Conservation (phyloP, 2,329 filamentous ascomycete species). For the Pseudogymnoascus sp. region DNA sequence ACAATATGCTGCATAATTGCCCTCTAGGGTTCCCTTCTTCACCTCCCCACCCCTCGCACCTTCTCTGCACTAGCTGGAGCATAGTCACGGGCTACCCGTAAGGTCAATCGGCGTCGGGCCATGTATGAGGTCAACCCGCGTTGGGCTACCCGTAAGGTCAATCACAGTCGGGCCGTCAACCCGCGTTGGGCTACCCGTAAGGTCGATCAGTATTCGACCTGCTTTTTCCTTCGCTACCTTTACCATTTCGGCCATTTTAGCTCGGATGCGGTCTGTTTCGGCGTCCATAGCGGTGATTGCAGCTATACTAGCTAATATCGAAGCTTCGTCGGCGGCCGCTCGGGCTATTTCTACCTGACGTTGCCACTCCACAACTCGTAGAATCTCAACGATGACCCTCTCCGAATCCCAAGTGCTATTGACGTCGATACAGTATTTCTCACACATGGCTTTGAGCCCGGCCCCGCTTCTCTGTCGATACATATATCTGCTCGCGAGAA, state of each 20-base stretch:
- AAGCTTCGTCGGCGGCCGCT: neutral
- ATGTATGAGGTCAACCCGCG: neutral
- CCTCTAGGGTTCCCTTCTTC: neutral
- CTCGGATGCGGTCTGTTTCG: neutral
- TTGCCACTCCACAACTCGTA: neutral
- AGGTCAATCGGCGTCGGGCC: neutral
- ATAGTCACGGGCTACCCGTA: neutral
- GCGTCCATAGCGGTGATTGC: neutral
- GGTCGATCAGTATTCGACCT: neutral
- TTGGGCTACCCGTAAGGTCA: neutral
- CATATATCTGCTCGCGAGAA: neutral
- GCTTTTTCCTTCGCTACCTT: neutral
- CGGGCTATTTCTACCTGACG: neutral
- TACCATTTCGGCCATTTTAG: neutral
- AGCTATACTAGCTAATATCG: neutral
- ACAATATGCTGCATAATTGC: neutral
- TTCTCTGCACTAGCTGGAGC: neutral
- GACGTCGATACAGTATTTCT: neutral
- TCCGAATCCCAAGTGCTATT: neutral
- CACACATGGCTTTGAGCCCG: neutral
- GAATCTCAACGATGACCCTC: neutral
- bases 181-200: neutral
- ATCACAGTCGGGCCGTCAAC: neutral
- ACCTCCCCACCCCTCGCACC: neutral
- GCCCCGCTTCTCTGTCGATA: neutral